Conservation (phyloP, 352 stramenopile genomes). For the Globisporangium cederbergense region DNA sequence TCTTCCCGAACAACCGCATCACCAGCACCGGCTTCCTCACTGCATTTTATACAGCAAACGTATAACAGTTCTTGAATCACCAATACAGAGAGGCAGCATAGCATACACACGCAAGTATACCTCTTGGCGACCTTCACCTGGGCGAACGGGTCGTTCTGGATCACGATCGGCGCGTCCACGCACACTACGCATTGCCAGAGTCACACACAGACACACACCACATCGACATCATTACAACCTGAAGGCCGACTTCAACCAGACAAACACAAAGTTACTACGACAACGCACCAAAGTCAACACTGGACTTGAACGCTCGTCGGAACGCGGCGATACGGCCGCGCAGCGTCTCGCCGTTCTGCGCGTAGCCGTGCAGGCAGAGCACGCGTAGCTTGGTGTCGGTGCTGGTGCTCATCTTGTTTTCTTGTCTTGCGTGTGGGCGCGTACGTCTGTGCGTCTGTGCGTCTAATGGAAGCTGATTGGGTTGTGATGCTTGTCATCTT, state of each 20-base stretch:
- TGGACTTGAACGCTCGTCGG: constrained; percentile 71
- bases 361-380: constrained; percentile 84
- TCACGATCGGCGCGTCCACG: constrained; percentile 67
- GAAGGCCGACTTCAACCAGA: neutral
- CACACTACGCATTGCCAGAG: constrained; percentile 42
- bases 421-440: neutral
- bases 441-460: neutral
- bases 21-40: neutral
- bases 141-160: constrained; percentile 64
- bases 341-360: constrained; percentile 72
- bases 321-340: constrained; percentile 70
- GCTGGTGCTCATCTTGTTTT: constrained; percentile 18
- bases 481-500: constrained; percentile 4
- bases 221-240: neutral
- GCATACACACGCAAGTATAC: constrained; percentile 23
- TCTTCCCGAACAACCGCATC: constrained; percentile 23
- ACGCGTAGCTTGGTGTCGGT: constrained; percentile 56
- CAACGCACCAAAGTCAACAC: constrained; percentile 71
- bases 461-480: neutral
- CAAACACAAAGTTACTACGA: neutral
- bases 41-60: neutral
- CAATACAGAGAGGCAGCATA: constrained; percentile 1
- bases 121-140: constrained; percentile 40
- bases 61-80: neutral
- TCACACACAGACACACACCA: neutral